phyloP scores from a whole-genome alignment of 768 basidiomycete genomes.

The Phylloporus sp. region DNA sequence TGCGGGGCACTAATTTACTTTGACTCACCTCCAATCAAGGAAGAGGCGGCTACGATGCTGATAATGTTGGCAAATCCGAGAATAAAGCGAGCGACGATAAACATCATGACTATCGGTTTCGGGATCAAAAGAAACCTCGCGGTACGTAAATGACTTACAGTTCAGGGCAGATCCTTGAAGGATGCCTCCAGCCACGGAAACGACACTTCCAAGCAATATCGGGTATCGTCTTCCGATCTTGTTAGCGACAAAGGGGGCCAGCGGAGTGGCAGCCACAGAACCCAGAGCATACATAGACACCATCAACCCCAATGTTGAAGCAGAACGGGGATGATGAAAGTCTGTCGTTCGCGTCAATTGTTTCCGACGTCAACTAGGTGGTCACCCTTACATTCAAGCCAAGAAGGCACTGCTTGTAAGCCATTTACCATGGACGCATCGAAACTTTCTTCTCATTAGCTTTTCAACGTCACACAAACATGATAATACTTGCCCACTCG shows the following conservation, averaged over 20 bases:
- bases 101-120: conserved; percentile 3
- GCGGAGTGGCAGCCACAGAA: conserved; percentile 48
- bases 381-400: conserved; percentile 44
- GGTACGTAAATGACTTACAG: not conserved
- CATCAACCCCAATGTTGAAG: conserved; percentile 25
- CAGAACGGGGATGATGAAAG: conserved; percentile 48
- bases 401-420: conserved; percentile 52
- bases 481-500: conserved; percentile 2
- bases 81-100: conserved; percentile 14
- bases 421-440: conserved; percentile 58
- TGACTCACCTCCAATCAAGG: conserved; percentile 14
- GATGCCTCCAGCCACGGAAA: not conserved
- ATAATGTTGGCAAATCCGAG: conserved; percentile 13
- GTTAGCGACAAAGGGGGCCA: conserved; percentile 17
- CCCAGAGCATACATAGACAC: conserved; percentile 56
- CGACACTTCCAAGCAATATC: conserved; percentile 7
- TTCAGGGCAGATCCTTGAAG: conserved; percentile 5
- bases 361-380: not conserved
- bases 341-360: conserved; percentile 30
- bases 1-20: no score
- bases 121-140: not conserved
- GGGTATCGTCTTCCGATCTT: conserved; percentile 10
- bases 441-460: conserved; percentile 5
- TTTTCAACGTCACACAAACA: not conserved
- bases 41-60: conserved; percentile 17